phyloP scores from a whole-genome alignment of 257 asterid species.

The Solanum chiquidenum region DNA sequence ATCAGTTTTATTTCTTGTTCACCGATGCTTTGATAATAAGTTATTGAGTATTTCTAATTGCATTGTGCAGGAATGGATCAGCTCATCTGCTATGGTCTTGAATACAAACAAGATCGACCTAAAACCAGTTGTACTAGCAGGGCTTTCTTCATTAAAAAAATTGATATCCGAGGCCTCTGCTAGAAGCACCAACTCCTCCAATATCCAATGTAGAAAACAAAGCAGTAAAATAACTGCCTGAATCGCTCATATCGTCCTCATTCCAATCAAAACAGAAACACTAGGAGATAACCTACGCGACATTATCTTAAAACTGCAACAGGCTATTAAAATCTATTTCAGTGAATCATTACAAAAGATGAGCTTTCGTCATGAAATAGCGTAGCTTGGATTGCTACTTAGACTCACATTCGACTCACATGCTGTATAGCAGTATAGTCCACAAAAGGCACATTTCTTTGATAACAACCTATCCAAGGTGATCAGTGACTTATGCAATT shows the following conservation, averaged over 20 bases:
- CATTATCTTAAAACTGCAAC: neutral
- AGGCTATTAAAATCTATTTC: neutral
- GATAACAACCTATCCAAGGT: neutral
- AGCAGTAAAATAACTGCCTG: neutral
- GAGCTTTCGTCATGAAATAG: neutral
- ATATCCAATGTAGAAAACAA: neutral
- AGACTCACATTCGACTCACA: neutral
- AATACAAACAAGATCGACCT: neutral
- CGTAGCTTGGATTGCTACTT: neutral
- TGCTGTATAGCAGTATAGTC: neutral
- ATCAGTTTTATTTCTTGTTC: neutral
- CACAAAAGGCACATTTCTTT: neutral
- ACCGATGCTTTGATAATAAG: neutral
- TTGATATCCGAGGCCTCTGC: neutral
- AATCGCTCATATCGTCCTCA: neutral
- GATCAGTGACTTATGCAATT: neutral
- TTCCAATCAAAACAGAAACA: neutral
- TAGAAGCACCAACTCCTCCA: neutral
- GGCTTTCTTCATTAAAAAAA: neutral
- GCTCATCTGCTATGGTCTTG: neutral
- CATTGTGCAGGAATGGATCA: neutral
- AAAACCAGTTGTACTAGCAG: neutral
- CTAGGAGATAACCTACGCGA: neutral
- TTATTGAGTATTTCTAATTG: neutral
- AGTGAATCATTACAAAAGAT: neutral